Evolutionary conservation across 768 basidiomycete species (phyloP).

Genomic region (Melanogaster broomeanus): DNA sequence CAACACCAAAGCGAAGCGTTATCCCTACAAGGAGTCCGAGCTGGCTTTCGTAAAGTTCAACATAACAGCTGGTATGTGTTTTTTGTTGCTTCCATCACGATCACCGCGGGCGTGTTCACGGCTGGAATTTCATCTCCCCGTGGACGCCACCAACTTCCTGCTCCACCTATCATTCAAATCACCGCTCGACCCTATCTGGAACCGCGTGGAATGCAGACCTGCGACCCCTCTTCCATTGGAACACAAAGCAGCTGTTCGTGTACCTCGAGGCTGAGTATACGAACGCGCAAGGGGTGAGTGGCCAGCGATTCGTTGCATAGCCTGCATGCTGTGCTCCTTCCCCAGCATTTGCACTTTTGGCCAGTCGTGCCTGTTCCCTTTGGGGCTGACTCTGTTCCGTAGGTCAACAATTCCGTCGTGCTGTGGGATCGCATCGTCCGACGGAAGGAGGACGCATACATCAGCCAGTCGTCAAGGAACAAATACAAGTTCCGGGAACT

Average conservation of each 20-base stretch:
- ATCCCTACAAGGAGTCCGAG: conserved; percentile 66
- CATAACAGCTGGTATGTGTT: conserved; percentile 66
- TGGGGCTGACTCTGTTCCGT: conserved; percentile 16
- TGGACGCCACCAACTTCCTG: conserved; percentile 10
- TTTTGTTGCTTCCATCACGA: conserved; percentile 31
- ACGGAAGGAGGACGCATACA: conserved; percentile 70
- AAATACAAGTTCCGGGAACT: conserved; percentile 85
- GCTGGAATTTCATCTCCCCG: conserved; percentile 26
- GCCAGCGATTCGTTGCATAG: neutral
- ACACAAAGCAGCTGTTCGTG: conserved; percentile 93
- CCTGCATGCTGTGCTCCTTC: neutral
- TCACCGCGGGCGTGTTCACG: conserved; percentile 22
- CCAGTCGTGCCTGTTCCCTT: conserved; percentile 2
- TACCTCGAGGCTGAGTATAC: conserved; percentile 86
- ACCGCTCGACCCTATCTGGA: conserved; percentile 7
- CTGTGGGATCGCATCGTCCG: conserved; percentile 92
- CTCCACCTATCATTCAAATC: conserved; percentile 15
- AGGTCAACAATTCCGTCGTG: conserved; percentile 78
- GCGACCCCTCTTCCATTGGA: conserved; percentile 87
- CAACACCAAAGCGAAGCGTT: conserved; percentile 51
- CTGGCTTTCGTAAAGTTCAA: conserved; percentile 82
- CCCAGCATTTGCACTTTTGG: conserved; percentile 32
- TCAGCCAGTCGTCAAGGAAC: conserved; percentile 57
- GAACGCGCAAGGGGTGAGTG: conserved; percentile 68
- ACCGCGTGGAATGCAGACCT: conserved; percentile 54